Base-by-base conservation (phyloP, 495 filamentous ascomycete species). In the Penicillium manginii region DNA sequence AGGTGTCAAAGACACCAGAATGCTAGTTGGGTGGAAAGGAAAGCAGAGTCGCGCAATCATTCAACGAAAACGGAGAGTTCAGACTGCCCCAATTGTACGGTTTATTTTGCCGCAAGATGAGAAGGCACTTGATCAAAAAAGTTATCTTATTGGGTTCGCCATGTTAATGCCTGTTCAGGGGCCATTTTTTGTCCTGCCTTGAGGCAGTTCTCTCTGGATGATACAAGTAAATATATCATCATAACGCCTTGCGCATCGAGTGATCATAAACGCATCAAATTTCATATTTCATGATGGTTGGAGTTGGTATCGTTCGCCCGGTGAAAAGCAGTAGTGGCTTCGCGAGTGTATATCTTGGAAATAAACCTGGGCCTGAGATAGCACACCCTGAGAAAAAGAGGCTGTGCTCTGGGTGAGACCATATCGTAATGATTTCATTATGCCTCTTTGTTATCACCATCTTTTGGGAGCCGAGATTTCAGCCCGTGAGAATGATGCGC, bases 401-500 rank as follows among this genome's bases (percentile, higher is more conserved):
- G n/a, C 31, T 45, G 7, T 10, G n/a, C 29, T 51, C 21, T 18
- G 14, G 9, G 35, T 37, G 7, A 12, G 0, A 37, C 15, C 12
- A 14, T 37, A n/a, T 37, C 35, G 15, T 37, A 37, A 11, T 37
- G 35, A n/a, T 37, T 57, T 31, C 3, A 29, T 8, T 29, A 8
- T 29, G 6, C 29, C 11, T 15, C 31, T 14, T 40, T 26, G 40
- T 43, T 3, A 21, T 69, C 59, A 86, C 80, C 83, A 85, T 65
- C 78, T 81, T 63, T 84, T 83, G 0, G 88, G 86, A 17, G 86
- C 86, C 57, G 73, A 76, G 29, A 88, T 74, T 21, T 84, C 76
- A 10, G 79, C 76, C 52, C 88, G 80, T n/a, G 85, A 87, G 65
- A 90, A 89, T 1, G 82, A 81, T 10, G 79, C 87, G 60, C 79